These are phyloP conservation scores for Eimeria sp. DNA, from an alignment of 169 alveolate genomes.

Conservation along the genomic window DNA sequence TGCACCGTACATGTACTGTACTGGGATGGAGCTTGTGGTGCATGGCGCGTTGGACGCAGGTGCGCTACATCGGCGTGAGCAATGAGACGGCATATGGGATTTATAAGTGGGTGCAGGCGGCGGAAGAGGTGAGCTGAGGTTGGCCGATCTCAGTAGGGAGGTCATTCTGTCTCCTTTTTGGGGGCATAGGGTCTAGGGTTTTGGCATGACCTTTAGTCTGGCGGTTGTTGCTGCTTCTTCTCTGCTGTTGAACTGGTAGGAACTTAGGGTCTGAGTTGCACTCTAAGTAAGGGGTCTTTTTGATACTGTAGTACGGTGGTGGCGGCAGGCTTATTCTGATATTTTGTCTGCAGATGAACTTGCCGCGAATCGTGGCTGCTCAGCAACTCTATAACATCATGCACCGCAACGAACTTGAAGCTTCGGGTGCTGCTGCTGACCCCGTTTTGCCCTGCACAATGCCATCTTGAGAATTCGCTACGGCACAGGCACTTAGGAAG, in stretches of 20 bases:
- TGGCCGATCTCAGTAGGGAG: neutral
- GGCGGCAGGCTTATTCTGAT: neutral
- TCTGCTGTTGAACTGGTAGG: too few relatives aligned
- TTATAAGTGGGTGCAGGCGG: constrained; percentile 85
- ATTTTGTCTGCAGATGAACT: constrained; percentile 49
- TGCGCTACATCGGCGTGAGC: constrained; percentile 89
- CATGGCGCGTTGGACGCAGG: constrained; percentile 68
- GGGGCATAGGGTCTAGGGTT: too few relatives aligned
- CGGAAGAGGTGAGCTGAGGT: constrained; percentile 85
- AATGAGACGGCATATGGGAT: constrained; percentile 92
- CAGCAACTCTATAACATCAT: constrained; percentile 90
- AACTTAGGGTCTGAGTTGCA: neutral
- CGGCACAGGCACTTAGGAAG: neutral
- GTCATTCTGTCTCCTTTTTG: neutral
- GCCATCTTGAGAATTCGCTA: neutral
- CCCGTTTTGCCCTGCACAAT: neutral
- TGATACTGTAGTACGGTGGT: neutral
- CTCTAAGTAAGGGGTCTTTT: neutral
- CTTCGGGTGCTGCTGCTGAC: constrained; percentile 80
- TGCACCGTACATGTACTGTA: too few relatives aligned
- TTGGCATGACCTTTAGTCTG: neutral
- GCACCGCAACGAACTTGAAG: constrained; percentile 91
- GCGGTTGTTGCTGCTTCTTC: neutral
- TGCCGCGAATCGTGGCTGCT: constrained; percentile 82
- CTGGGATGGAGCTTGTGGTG: neutral